phyloP scores from a whole-genome alignment of 1,284 basidiomycete genomes.

The Tilletia walkeri region DNA sequence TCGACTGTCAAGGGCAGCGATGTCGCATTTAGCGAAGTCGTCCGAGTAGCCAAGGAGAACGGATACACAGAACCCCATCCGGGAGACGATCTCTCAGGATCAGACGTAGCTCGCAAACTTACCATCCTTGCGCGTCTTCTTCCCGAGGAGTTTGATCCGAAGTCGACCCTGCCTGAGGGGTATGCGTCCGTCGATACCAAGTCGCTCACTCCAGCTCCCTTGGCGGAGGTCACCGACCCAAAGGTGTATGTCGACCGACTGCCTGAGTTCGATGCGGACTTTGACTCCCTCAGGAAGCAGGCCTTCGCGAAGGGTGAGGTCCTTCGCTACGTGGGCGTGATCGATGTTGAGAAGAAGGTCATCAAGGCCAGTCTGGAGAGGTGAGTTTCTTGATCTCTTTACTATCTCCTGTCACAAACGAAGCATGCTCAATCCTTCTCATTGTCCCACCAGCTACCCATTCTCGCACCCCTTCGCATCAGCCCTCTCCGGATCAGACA shows the following conservation, averaged over 20 bases:
- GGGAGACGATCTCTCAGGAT: slow-evolving; percentile 90
- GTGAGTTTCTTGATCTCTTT: slow-evolving; percentile 59
- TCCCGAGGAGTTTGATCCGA: slow-evolving; percentile 31
- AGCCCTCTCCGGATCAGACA: slow-evolving; percentile 90
- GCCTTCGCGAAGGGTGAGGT: slow-evolving; percentile 78
- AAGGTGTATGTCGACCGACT: slow-evolving; percentile 75
- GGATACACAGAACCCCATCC: slow-evolving; percentile 99
- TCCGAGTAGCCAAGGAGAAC: slow-evolving; percentile 80
- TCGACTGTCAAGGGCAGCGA: slow-evolving; percentile 56
- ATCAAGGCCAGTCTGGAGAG: slow-evolving; percentile 85
- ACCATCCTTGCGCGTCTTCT: slow-evolving; percentile 78
- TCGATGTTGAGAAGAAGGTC: slow-evolving; percentile 72
- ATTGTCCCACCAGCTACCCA: slow-evolving; percentile 67
- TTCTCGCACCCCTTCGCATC: slow-evolving; percentile 88
- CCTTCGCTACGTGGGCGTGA: slow-evolving; percentile 88
- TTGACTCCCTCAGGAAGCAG: slow-evolving; percentile 71
- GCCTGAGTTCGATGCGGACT: slow-evolving; percentile 79
- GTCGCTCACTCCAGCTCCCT: slow-evolving; percentile 77
- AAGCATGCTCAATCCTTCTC: no score
- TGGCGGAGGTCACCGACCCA: slow-evolving; percentile 63
- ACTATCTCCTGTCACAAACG: neutral
- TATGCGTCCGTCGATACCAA: slow-evolving; percentile 78
- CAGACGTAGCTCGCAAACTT: slow-evolving; percentile 94
- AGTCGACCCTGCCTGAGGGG: slow-evolving; percentile 63
- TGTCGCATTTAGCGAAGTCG: slow-evolving; percentile 78